phyloP scores from a whole-genome alignment of 805 yeast genomes.

The Candida parachauliodes region DNA sequence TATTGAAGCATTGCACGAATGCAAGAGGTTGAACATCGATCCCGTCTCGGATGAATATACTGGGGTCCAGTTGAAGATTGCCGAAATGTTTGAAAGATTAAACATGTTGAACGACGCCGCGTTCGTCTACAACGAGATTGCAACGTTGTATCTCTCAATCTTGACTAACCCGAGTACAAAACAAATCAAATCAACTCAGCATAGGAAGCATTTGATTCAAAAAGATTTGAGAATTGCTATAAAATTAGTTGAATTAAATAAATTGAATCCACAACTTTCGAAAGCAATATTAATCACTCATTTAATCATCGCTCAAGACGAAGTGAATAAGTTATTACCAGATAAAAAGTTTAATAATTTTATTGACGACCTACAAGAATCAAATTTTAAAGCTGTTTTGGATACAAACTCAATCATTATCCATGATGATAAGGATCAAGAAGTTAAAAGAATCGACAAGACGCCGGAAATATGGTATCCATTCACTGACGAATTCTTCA shows the following conservation, averaged over 20 bases:
- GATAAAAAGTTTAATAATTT: slow-evolving; percentile 4
- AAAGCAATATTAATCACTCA: slow-evolving; percentile 62
- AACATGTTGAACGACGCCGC: slow-evolving; percentile 61
- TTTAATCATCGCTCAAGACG: slow-evolving; percentile 62
- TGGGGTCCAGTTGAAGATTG: slow-evolving; percentile 82
- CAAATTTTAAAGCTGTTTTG: slow-evolving; percentile 14
- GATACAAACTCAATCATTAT: slow-evolving; percentile 15
- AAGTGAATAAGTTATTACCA: slow-evolving; percentile 31
- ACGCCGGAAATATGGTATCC: slow-evolving; percentile 63
- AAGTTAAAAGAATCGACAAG: slow-evolving; percentile 20
- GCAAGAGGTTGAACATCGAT: slow-evolving; percentile 53
- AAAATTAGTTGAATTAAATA: slow-evolving; percentile 59
- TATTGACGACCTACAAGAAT: neutral
- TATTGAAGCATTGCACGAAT: slow-evolving; percentile 66
- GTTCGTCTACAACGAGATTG: slow-evolving; percentile 62
- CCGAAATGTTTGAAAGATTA: slow-evolving; percentile 79
- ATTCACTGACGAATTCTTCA: slow-evolving; percentile 73
- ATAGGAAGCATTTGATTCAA: slow-evolving; percentile 59
- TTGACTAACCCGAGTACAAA: slow-evolving; percentile 30
- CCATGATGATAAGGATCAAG: slow-evolving; percentile 12
- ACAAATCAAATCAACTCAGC: slow-evolving; percentile 19
- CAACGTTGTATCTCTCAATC: slow-evolving; percentile 53
- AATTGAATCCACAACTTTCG: slow-evolving; percentile 43
- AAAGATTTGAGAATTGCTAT: slow-evolving; percentile 68
- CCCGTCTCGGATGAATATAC: slow-evolving; percentile 76